These are phyloP conservation scores for Coemansia sp. DNA, from an alignment of 192 early-diverging fungal species.

Conservation along the genomic window DNA sequence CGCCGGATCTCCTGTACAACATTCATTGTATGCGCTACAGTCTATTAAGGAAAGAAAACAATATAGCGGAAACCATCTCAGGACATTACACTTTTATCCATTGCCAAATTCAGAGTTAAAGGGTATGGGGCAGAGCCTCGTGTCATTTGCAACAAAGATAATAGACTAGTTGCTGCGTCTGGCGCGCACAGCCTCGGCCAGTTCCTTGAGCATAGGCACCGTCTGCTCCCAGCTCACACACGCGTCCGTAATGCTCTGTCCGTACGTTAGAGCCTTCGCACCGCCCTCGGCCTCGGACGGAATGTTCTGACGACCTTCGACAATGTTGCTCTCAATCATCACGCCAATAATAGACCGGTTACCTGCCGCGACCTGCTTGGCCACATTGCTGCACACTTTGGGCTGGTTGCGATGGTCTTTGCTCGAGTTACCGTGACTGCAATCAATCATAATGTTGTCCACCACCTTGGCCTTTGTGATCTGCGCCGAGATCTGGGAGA, in stretches of 20 bases:
- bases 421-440: slow-evolving; percentile 87
- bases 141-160: neutral
- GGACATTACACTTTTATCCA: neutral
- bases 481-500: slow-evolving; percentile 59
- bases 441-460: slow-evolving; percentile 89
- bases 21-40: slow-evolving; percentile 49
- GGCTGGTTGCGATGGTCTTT: slow-evolving; percentile 91
- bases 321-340: slow-evolving; percentile 93
- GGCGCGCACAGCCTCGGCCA: slow-evolving; percentile 73
- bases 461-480: slow-evolving; percentile 64
- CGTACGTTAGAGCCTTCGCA: slow-evolving; percentile 71
- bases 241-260: slow-evolving; percentile 91
- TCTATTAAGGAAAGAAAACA: neutral
- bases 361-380: slow-evolving; percentile 71
- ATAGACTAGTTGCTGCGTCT: slow-evolving; percentile 9
- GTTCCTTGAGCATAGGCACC: slow-evolving; percentile 68
- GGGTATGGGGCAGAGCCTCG: neutral
- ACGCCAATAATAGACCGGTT: slow-evolving; percentile 73
- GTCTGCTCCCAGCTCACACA: slow-evolving; percentile 88
- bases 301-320: slow-evolving; percentile 86
- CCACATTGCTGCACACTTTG: slow-evolving; percentile 67
- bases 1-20: slow-evolving; percentile 82
- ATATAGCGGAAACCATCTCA: neutral
- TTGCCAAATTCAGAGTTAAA: neutral
- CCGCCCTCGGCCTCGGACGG: slow-evolving; percentile 63